These are phyloP conservation scores for Cytospora piceicola DNA, from an alignment of 2,329 filamentous ascomycete species.

Conservation along the genomic window DNA sequence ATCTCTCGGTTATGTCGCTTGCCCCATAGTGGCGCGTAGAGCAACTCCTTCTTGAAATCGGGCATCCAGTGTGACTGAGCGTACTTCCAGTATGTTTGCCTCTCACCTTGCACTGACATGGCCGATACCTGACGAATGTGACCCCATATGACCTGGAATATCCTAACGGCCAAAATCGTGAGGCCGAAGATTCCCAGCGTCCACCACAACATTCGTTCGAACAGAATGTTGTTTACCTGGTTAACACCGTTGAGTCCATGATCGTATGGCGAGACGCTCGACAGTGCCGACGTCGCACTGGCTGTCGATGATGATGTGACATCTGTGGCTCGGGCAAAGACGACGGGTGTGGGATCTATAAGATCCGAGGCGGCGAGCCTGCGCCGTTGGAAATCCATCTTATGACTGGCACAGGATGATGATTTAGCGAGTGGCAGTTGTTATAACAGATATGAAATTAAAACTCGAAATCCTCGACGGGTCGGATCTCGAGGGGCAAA, in stretches of 20 bases:
- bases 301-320: constrained; percentile 14
- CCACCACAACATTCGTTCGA: constrained; percentile 64
- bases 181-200: constrained; percentile 60
- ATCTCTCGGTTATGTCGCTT: constrained; percentile 67
- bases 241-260: constrained; percentile 64
- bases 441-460: background rate
- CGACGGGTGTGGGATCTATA: constrained; percentile 22
- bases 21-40: constrained; percentile 65
- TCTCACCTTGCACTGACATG: constrained; percentile 56
- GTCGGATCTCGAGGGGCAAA: constrained; percentile 11
- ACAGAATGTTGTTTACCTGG: constrained; percentile 59
- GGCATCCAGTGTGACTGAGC: constrained; percentile 66
- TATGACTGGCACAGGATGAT: constrained; percentile 8
- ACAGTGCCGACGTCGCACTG: constrained; percentile 42
- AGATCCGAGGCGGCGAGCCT: constrained; percentile 36
- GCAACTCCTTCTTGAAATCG: constrained; percentile 62
- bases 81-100: constrained; percentile 63
- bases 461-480: constrained; percentile 9
- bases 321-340: constrained; percentile 21
- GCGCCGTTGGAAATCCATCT: constrained; percentile 41
- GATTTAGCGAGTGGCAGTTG: background rate
- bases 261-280: constrained; percentile 60
- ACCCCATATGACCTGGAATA: constrained; percentile 58
- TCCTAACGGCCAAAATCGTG: constrained; percentile 56
- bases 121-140: constrained; percentile 63